Base-by-base conservation (phyloP, 306 rosid species). In the Echinosophora koreensis region DNA sequence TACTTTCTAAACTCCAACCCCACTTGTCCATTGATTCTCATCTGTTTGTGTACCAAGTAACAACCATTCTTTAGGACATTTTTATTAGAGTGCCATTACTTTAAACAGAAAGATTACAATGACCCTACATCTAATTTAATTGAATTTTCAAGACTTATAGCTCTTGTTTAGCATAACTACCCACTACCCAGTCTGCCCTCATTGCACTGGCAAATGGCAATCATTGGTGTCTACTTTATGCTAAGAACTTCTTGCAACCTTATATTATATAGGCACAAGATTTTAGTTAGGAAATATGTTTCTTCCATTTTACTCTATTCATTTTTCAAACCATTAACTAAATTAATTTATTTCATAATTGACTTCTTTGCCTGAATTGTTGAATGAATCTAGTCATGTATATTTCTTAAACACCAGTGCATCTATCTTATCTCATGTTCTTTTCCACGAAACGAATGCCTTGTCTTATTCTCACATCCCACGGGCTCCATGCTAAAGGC, bases 311-410 rank as follows among this genome's bases (percentile, higher is more conserved):
- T 35, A 38, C 27, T 41, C 50, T 5, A 50, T 60, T 8, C 56
- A 81, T 13, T 41, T 50, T 76, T 69, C 70, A 77, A 77, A 82
- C 57, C 56, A 28, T n/a, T 15, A 44, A 39, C 70, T n/a, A 56
- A 37, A 10, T 64, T 46, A 63, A 65, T 77, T 77, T 66, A 77
- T 57, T 50, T 38, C 30, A 0, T 58, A 8, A 30, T 66, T 66
- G 86, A 78, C 86, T 72, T 66, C 0, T 28, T 66, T 58, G 77
- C 47, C 67, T 30, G 3, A 51, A 50, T 58, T 58, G 32, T 49
- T 78, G 83, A 73, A 83, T 78, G 83, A 78, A 83, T 67, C 73
- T 68, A 78, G 83, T 83, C 80, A 83, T 57, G 17, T 12, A 38
- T 39, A 58, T 76, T 13, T 51, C 47, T 63, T 62, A 60, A 39